Conservation (phyloP, 2,329 filamentous ascomycete species). For the Xylaria sp. region DNA sequence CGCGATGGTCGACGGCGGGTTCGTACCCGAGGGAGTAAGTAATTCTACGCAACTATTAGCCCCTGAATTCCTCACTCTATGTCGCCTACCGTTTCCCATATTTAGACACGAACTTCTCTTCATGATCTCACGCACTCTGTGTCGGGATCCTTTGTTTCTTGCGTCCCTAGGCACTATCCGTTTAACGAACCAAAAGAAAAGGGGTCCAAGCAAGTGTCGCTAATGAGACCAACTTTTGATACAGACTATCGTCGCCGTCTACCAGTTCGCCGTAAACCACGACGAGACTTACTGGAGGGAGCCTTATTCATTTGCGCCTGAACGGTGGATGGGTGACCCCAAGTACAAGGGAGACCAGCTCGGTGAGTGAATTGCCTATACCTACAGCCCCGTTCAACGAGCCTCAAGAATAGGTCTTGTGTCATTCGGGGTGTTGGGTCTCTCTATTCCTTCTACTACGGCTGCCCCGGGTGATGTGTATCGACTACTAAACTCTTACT, state of each 20-base stretch:
- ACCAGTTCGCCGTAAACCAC: constrained; percentile 53
- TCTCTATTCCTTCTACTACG: no score
- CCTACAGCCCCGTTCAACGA: no score
- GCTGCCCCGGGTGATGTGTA: no score
- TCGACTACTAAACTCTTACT: background rate
- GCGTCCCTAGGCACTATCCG: background rate
- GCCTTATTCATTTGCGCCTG: constrained; percentile 53
- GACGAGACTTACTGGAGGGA: constrained; percentile 52
- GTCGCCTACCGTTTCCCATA: no score
- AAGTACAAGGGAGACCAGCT: constrained; percentile 50
- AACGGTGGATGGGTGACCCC: constrained; percentile 51
- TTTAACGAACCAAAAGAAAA: background rate
- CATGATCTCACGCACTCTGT: no score
- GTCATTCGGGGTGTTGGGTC: no score
- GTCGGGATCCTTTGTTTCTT: background rate
- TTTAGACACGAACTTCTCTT: no score
- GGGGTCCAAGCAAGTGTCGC: background rate
- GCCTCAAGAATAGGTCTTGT: no score
- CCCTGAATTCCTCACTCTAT: background rate
- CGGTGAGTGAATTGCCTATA: constrained; percentile 28
- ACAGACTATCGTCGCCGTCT: constrained; percentile 52
- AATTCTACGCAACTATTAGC: background rate
- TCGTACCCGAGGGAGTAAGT: constrained; percentile 45
- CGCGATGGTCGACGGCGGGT: constrained; percentile 39
- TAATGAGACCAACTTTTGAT: background rate